These are phyloP conservation scores for Epichloe coenophiala DNA, from an alignment of 2,329 filamentous ascomycete species.

Conservation along the genomic window DNA sequence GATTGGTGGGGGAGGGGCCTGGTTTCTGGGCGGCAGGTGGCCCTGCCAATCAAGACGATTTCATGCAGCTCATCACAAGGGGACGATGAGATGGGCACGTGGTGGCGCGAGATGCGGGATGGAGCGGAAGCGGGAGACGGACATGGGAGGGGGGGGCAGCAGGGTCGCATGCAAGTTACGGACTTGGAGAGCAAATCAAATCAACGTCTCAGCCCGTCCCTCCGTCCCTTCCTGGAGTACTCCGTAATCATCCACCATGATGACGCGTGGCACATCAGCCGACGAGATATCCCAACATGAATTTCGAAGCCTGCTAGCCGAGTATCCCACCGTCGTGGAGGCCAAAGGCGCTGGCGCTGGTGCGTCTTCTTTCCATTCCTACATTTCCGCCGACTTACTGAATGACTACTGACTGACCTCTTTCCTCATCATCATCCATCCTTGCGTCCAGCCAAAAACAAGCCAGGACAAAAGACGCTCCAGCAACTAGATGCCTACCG, in stretches of 20 bases:
- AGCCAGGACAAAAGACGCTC: slow-evolving; percentile 37
- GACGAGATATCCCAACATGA: slow-evolving; percentile 16
- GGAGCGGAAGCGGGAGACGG: too few species aligned
- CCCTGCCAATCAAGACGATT: too few species aligned
- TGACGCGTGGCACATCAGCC: slow-evolving; percentile 1
- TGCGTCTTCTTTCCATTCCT: slow-evolving; percentile 20
- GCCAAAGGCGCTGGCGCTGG: slow-evolving; percentile 27
- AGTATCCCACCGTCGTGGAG: slow-evolving; percentile 27
- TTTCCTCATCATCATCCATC: not conserved
- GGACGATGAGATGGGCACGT: too few species aligned
- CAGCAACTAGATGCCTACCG: slow-evolving; percentile 46
- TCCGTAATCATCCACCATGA: not conserved
- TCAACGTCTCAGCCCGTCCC: not conserved
- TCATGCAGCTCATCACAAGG: too few species aligned
- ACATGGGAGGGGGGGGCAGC: too few species aligned
- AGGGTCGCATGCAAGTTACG: too few species aligned
- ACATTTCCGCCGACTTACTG: too few species aligned
- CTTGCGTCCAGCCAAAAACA: slow-evolving; percentile 12
- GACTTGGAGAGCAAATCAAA: too few species aligned
- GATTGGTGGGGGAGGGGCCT: too few species aligned
- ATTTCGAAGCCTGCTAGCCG: slow-evolving; percentile 23
- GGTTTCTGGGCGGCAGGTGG: too few species aligned
- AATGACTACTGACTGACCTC: too few species aligned
- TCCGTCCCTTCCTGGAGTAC: not conserved
- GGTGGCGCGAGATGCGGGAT: too few species aligned